These are phyloP conservation scores for Cryptomeria japonica DNA, from an alignment of 75 land plant genomes.

Conservation along the genomic window DNA sequence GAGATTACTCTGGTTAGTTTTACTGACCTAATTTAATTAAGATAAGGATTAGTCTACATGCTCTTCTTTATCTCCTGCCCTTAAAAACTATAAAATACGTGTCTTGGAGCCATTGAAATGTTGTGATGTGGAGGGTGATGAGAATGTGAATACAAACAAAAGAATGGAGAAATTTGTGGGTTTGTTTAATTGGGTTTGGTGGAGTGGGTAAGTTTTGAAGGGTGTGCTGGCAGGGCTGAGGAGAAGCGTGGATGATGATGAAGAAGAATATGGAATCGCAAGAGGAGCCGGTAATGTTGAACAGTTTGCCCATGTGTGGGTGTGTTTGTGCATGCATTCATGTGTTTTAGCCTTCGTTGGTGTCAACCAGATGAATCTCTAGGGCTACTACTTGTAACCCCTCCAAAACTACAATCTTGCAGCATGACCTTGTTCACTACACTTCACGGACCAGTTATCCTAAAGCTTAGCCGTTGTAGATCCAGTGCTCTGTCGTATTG, in stretches of 20 bases:
- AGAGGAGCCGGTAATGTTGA: constrained; percentile 4
- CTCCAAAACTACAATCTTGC: neutral
- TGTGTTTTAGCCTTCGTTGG: constrained; percentile 1
- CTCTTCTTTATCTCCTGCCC: neutral
- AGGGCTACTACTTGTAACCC: neutral
- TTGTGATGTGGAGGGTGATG: neutral
- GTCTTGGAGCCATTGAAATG: neutral
- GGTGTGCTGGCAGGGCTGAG: constrained; percentile 4
- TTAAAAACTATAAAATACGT: neutral
- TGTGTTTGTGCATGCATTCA: neutral
- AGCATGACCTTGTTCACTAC: neutral
- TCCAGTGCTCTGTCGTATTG: constrained; percentile 1
- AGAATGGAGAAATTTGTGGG: neutral
- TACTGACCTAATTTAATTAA: neutral
- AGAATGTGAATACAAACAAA: neutral
- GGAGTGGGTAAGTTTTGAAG: constrained; percentile 7
- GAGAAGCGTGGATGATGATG: neutral
- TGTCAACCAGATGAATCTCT: constrained; percentile 1
- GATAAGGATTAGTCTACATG: neutral
- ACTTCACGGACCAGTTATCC: neutral
- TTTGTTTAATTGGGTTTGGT: neutral
- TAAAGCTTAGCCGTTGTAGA: neutral
- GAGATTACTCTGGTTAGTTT: neutral
- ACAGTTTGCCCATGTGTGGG: neutral
- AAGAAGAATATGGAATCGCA: neutral